Conservation (phyloP, 495 filamentous ascomycete genomes). For the Tetracladium marchalianum region DNA sequence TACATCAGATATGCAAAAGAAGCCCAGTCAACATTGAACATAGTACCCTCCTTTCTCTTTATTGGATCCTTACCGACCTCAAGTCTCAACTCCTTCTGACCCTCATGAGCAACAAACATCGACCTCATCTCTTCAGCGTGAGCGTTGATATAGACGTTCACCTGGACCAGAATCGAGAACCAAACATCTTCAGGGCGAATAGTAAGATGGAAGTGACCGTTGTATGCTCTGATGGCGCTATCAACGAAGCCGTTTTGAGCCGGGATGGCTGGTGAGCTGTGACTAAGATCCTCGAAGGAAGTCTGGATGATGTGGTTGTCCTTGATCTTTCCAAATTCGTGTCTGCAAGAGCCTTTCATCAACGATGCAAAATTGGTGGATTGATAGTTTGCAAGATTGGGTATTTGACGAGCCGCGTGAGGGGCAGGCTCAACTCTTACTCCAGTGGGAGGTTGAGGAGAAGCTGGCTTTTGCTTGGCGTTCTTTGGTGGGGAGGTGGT, state of each 20-base stretch:
- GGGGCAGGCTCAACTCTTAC: too few species aligned
- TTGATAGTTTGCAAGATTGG: too few species aligned
- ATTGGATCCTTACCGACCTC: slow-evolving; percentile 15
- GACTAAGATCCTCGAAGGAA: slow-evolving; percentile 5
- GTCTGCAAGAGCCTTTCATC: neutral
- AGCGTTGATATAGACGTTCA: slow-evolving; percentile 23
- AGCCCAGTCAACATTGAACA: slow-evolving; percentile 20
- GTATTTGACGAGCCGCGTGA: too few species aligned
- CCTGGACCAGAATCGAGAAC: slow-evolving; percentile 27
- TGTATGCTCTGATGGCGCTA: slow-evolving; percentile 19
- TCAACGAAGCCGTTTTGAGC: slow-evolving; percentile 23
- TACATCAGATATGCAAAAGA: too few species aligned
- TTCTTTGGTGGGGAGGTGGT: too few species aligned
- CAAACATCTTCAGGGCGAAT: slow-evolving; percentile 33
- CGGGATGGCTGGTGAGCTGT: neutral
- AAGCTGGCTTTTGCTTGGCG: too few species aligned
- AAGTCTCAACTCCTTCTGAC: slow-evolving; percentile 19
- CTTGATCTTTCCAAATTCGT: neutral
- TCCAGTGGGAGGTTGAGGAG: too few species aligned
- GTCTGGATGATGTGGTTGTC: slow-evolving; percentile 7
- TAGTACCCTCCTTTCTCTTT: slow-evolving; percentile 33
- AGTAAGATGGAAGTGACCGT: slow-evolving; percentile 25
- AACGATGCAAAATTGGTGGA: too few species aligned
- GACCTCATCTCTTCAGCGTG: slow-evolving; percentile 27
- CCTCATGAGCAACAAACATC: slow-evolving; percentile 27